Evolutionary conservation across 2,329 filamentous ascomycete species (phyloP), one percentile per base, ranked within the genome.

Genomic region (Penicillium sp.): DNA sequence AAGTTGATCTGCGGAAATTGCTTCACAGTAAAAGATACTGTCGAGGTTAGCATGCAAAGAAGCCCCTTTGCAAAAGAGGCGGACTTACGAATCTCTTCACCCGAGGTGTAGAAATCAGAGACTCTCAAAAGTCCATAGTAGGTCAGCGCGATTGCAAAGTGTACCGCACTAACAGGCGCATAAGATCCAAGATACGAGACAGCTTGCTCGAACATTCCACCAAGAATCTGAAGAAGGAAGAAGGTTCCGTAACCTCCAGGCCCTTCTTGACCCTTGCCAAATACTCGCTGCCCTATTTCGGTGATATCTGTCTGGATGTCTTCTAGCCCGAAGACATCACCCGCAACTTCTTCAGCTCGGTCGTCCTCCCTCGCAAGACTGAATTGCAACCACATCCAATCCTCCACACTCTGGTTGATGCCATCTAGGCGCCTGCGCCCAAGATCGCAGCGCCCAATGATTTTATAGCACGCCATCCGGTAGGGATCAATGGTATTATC

Each of bases 391-490:
- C 87, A 90, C 65, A 88, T 82, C 86, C 86, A 90, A 68, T 90
- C 87, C 68, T 89, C 86, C 69, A 88, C 85, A 38, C 82, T 83
- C 71, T 86, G 85, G 47, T 80, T 84, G 63, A 89, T 82, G 5
- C 80, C 78, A 49, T 88, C 86, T 41, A 90, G 76, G 62, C 80
- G 86, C 58, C 86, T 81, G 48, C 83, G 81, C 52, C 77, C 81
- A 62, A 89, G 79, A 66, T 90, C 87, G 71, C 87, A 89, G 54
- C 87, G 92, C 50, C 96, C 95, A 69, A 99, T 90, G 64, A 99
- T 89, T 83, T 99, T 98, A 84, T 98, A 98, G 76, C 95, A 97
- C 52, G 94, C 93, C 88, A 97, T 93, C 58, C 93, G 89, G 81
- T 96, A 99, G 29, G 95, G 95, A 75, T 99, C 95, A 66, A 96